Evolutionary conservation across 352 stramenopile genomes (phyloP), one percentile per base, ranked within the genome.

Genomic region (Phytophthora pisi): DNA sequence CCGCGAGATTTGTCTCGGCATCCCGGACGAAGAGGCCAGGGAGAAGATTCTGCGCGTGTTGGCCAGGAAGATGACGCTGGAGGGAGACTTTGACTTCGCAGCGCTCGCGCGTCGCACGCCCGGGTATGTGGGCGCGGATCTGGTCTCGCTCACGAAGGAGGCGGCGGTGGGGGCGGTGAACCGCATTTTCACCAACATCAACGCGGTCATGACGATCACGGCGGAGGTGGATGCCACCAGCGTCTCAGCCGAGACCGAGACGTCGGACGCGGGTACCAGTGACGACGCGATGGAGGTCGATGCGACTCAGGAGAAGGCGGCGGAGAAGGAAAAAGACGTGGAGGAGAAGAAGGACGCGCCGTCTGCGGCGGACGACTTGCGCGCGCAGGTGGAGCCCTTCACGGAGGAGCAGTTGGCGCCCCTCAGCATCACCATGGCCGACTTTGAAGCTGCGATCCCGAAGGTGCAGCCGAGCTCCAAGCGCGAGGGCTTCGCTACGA

Each of bases 401-500:
- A 98, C 93, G 5, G 23, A 83, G 16, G 84, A 93, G 43, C 86
- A 99, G 64, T 84, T 99, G 50, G 85, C 88, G 31, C 88, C 90
- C 4, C 75, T 99, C 23, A 96, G 88, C 74, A 93, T 99, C 36
- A 98, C 86, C 36, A 99, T 99, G 97, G 72, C 79, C 13, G 97
- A 99, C 65, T 99, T 99, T 78, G 71, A 99, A 18, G 68, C 80
- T 45, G 98, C 97, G 0, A 88, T 99, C 50, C 88, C 95, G 18
- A 98, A 98, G 57, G 97, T 99, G 8, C 97, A 99, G 80, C 98
- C 98, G 26, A 99, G 92, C 34, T 97, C 97, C 31, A 99, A 99
- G 80, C 93, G 98, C 43, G 97, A 99, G 76, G 98, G 98, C 64
- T 99, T 99, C 79, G 97, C 97, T 4, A 99, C 96, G 13, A 98